Evolutionary conservation across 2,329 filamentous ascomycete genomes (phyloP).

Genomic region (Hansfordia pulvinata): DNA sequence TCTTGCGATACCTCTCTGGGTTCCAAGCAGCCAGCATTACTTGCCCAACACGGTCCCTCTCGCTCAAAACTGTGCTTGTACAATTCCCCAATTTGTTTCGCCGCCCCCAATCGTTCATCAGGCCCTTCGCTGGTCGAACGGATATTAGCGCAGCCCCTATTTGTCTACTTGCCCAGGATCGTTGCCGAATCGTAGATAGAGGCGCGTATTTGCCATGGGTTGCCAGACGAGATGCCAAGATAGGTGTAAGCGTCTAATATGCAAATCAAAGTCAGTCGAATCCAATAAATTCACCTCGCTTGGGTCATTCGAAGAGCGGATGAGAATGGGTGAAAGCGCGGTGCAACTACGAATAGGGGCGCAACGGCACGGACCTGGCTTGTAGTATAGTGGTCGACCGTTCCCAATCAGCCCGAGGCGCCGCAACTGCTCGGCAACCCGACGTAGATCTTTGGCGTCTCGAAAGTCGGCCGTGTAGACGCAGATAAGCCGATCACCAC

Average conservation of each 20-base stretch:
- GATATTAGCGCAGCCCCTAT: no score
- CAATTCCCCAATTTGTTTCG: no score
- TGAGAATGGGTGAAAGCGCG: neutral
- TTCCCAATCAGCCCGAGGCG: conserved; percentile 45
- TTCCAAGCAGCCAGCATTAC: no score
- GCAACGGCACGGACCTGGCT: conserved; percentile 41
- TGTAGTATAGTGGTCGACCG: conserved; percentile 57
- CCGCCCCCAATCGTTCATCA: no score
- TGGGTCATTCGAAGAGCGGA: no score
- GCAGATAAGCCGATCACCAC: conserved; percentile 48
- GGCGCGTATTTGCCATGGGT: conserved; percentile 48
- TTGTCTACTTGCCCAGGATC: conserved; percentile 14
- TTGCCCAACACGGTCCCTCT: no score
- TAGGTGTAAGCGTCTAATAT: conserved; percentile 57
- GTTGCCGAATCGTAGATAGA: conserved; percentile 39
- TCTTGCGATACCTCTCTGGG: no score
- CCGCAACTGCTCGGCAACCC: conserved; percentile 50
- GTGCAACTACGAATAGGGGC: neutral
- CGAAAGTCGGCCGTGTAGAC: conserved; percentile 67
- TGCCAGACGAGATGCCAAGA: conserved; percentile 45
- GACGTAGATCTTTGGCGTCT: conserved; percentile 52
- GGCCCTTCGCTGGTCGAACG: no score
- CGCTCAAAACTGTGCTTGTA: no score
- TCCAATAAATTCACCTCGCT: no score
- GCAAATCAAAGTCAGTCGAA: no score